phyloP scores from a whole-genome alignment of 352 stramenopile species.

The Pythium periplocum region DNA sequence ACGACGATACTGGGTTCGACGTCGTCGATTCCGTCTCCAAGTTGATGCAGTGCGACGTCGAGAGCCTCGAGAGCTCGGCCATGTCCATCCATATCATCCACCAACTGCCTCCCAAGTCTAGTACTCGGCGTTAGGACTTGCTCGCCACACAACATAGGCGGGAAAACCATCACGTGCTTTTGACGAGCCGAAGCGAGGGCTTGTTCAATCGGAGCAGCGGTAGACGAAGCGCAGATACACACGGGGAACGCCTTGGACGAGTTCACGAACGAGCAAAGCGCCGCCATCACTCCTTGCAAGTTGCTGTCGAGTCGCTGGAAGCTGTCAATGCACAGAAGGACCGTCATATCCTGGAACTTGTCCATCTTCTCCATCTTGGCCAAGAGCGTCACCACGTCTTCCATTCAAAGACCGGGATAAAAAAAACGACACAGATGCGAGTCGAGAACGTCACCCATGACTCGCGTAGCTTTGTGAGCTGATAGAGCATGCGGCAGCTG shows the following conservation, averaged over 20 bases:
- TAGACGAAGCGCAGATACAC: slow-evolving; percentile 12
- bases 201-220: slow-evolving; percentile 5
- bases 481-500: slow-evolving; percentile 24
- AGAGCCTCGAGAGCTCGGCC: slow-evolving; percentile 17
- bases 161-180: slow-evolving; percentile 5
- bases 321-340: slow-evolving; percentile 25
- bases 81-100: slow-evolving; percentile 26
- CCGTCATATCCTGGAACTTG: slow-evolving; percentile 21
- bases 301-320: slow-evolving; percentile 14
- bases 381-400: slow-evolving; percentile 3
- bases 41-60: not conserved
- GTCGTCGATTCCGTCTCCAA: not conserved
- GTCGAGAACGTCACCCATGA: slow-evolving; percentile 2
- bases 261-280: slow-evolving; percentile 16
- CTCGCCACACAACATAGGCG: slow-evolving; percentile 7
- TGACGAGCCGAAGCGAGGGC: slow-evolving; percentile 1
- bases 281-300: slow-evolving; percentile 6
- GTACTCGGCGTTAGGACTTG: slow-evolving; percentile 8
- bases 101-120: slow-evolving; percentile 16
- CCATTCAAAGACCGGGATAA: not conserved
- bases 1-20: slow-evolving; percentile 4
- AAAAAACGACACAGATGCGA: not conserved
- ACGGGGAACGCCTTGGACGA: slow-evolving; percentile 14
- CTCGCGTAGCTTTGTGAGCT: slow-evolving; percentile 13
- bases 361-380: slow-evolving; percentile 13